These are phyloP conservation scores for Candida ponderosae DNA, from an alignment of 805 yeast genomes.

Conservation along the genomic window DNA sequence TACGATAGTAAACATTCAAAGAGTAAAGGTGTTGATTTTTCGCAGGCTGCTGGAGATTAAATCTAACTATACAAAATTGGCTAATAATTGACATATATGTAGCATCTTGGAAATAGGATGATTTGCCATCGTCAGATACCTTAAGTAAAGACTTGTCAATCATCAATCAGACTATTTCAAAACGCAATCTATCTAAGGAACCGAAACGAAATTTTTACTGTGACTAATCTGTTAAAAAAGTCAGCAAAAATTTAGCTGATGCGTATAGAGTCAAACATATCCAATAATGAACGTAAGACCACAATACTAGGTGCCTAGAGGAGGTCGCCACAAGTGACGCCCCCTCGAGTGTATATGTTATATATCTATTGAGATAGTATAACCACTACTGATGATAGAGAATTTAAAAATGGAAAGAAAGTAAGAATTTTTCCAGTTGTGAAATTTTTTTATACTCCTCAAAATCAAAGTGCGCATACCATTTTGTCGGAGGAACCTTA, in stretches of 20 bases:
- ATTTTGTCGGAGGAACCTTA: no score
- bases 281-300: slow-evolving; percentile 17
- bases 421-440: slow-evolving; percentile 3
- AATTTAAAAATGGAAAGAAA: slow-evolving; percentile 18
- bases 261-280: slow-evolving; percentile 20
- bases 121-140: slow-evolving; percentile 13
- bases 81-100: slow-evolving; percentile 7
- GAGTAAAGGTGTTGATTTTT: no score
- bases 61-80: no score
- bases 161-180: slow-evolving; percentile 18
- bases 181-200: slow-evolving; percentile 46
- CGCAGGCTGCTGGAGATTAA: no score
- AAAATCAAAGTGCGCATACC: not conserved
- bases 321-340: slow-evolving; percentile 4
- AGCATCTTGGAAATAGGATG: slow-evolving; percentile 21
- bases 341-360: slow-evolving; percentile 33
- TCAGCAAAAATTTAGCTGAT: slow-evolving; percentile 68
- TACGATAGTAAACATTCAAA: no score
- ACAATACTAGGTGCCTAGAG: slow-evolving; percentile 21
- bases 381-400: slow-evolving; percentile 72
- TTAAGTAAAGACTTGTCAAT: slow-evolving; percentile 12
- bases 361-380: slow-evolving; percentile 64
- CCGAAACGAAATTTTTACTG: slow-evolving; percentile 72
- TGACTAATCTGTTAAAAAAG: slow-evolving; percentile 66
- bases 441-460: slow-evolving; percentile 12